Evolutionary conservation across 2,329 filamentous ascomycete species (phyloP), one percentile per base, ranked within the genome.

Genomic region (Neoarthrinium moseri): DNA sequence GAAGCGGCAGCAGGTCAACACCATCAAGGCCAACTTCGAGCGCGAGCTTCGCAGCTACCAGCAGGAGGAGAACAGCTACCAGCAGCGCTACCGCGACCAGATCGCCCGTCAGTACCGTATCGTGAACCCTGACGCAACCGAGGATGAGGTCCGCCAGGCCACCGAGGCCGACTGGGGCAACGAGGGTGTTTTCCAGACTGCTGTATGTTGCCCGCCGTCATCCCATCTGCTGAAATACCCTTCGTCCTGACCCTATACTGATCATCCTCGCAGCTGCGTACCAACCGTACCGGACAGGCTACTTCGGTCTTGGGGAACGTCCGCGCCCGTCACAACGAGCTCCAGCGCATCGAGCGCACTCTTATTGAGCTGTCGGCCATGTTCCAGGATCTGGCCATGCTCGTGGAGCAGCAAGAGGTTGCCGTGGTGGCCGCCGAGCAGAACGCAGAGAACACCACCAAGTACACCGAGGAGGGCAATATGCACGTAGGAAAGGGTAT

Each of bases 71-170:
- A 73, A 78, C 48, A 75, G 78, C 36, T 91, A 89, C 71, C 78
- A 81, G 60, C 75, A 81, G 61, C 75, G 83, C 53, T 90, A 90
- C 66, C 80, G 84, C 50, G 86, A 91, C 52, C 86, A 90, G 65
- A 89, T 92, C 61, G 81, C 82, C 48, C 79, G 89, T 58, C 89
- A 94, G 67, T 91, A 89, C 67, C 77, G 82, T 46, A 91, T 92
- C 61, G 87, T 90, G 55, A 89, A 91, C 63, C 88, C 88, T 42
- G 84, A 90, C 35, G 89, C 88, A n/a, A 79, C 78, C 39, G 86
- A 91, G 49, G 72, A 78, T 2, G 86, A 92, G 66, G 83, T 91
- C 3, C 71, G 77, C 39, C 73, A 88, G 63, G 87, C 87, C 4
- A 73, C 82, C 20, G 75, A 88, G 55, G 74, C 81, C 44, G 84